Base-by-base conservation (phyloP, 768 basidiomycete genomes). In the Trametes meyenii region DNA sequence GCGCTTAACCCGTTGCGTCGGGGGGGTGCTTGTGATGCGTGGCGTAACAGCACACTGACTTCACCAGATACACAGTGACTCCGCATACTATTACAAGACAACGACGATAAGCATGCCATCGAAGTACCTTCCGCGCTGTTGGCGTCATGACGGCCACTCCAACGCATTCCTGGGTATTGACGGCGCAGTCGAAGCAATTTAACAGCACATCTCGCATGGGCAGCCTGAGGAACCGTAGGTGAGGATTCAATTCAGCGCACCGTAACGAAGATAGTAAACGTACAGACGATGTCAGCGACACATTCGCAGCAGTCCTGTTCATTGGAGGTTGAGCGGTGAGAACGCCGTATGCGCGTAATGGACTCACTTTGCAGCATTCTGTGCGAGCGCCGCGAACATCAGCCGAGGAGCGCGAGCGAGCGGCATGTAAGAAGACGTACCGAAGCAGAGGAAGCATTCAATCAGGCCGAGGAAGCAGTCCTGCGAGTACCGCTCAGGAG, bases 161-260 rank as follows among this genome's bases (percentile, higher is more conserved):
- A 14, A 35, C 43, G 40, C 51, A 49, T 43, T 16, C 42, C 8
- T 11, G 48, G 38, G 33, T 16, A 42, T 11, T 14, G 24, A 11
- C 35, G 3, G 2, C 19, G 43, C 10, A 21, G 13, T 36, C 29
- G 49, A 29, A 21, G 48, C 6, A 17, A 16, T 23, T 60, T 77
- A 87, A 71, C 87, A 89, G 72, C 84, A 85, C 83, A 89, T 83
- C 76, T 90, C 89, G 78, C 89, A 90, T 10, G 89, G 89, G 79
- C 88, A 90, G 74, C 88, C 88, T 90, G 64, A 6, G 54, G 10
- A 46, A 23, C 24, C 45, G 12, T 45, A 26, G 8, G 8, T 65
- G 45, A 71, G 63, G 19, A 57, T 42, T 14, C 36, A 3, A 13
- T 44, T 24, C 13, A n/a, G 13, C 33, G 19, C 16, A 3, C 6